Conservation (phyloP, 2,329 filamentous ascomycete genomes). For the Proliferodiscus dingleyae region DNA sequence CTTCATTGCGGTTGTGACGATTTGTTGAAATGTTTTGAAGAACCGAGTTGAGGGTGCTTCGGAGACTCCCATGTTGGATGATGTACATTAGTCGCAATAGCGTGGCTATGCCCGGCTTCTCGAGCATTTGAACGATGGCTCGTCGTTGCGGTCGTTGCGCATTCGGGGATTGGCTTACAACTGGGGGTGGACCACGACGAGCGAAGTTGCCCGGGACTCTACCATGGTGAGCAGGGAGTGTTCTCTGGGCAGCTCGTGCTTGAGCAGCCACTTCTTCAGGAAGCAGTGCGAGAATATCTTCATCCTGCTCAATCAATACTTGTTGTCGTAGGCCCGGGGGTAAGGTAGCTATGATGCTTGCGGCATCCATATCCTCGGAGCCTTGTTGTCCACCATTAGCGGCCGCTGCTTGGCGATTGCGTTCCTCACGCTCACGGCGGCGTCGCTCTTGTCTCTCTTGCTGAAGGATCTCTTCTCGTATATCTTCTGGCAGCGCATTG, state of each 20-base stretch:
- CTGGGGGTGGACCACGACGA: slow-evolving; percentile 44
- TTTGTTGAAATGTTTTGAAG: slow-evolving; percentile 93
- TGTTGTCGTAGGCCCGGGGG: slow-evolving; percentile 79
- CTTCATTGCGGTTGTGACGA: slow-evolving; percentile 89
- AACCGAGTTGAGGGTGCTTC: slow-evolving; percentile 77
- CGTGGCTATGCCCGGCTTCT: slow-evolving; percentile 94
- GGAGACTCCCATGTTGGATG: slow-evolving; percentile 81
- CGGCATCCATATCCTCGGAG: slow-evolving; percentile 72
- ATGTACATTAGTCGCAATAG: slow-evolving; percentile 98
- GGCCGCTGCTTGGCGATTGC: slow-evolving; percentile 60
- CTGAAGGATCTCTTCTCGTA: slow-evolving; percentile 84
- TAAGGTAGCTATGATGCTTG: slow-evolving; percentile 86
- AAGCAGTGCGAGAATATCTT: slow-evolving; percentile 77
- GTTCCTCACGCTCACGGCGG: slow-evolving; percentile 78
- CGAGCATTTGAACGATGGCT: slow-evolving; percentile 90
- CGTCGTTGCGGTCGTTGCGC: slow-evolving; percentile 62
- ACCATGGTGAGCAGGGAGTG: slow-evolving; percentile 27
- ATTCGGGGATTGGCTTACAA: slow-evolving; percentile 29
- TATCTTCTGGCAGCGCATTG: slow-evolving; percentile 83
- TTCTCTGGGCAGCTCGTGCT: slow-evolving; percentile 63
- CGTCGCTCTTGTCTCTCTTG: slow-evolving; percentile 87
- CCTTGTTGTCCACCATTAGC: slow-evolving; percentile 47
- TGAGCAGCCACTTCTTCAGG: slow-evolving; percentile 83
- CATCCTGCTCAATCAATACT: slow-evolving; percentile 86
- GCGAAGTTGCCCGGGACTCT: slow-evolving; percentile 32